Base-by-base conservation (phyloP, 345 rosid genomes). In the Heritiera fomes region DNA sequence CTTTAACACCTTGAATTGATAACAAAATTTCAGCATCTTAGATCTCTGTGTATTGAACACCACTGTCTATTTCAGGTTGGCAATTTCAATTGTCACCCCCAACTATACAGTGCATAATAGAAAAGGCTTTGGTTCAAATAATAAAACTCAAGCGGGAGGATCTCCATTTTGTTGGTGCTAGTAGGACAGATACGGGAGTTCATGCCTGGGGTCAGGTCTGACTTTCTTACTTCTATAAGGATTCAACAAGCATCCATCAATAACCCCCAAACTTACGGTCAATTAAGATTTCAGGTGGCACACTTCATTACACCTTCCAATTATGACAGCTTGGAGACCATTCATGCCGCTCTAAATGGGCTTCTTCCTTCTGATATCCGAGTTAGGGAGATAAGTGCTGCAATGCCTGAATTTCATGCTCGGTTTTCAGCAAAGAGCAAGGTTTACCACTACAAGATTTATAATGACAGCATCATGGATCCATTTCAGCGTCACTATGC, bases 161-260 rank as follows among this genome's bases (percentile, higher is more conserved):
- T 82, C 92, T 95, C 71, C 84, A 20, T 68, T 81, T 95, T 13
- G 98, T 92, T 73, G 99, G 95, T 62, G 97, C 99, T 0, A 87
- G 98, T 75, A 86, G 98, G 83, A 95, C 99, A 6, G 99, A 93
- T 84, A 83, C 91, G 45, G 99, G 98, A 68, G 99, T 95, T 80
- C 99, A 95, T 80, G 99, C 99, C 72, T 88, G 90, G 94, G 99
- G 98, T 73, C 99, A 95, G 97, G 98, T 93, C 86, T 65, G 80
- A 43, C 23, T 34, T 78, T 77, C 78, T 82, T 76, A 65, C 74
- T 80, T 76, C 60, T 80, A 32, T 63, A 52, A 77, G 52, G 23
- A 59, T 75, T 66, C 77, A 20, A 45, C 76, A 34, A 75, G 64
- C 79, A 66, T 77, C 45, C 49, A 30, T 77, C 66, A 14, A 76